Evolutionary conservation across 1,139 yeast genomes (phyloP).

Genomic region (Scheffersomyces segobiensis): DNA sequence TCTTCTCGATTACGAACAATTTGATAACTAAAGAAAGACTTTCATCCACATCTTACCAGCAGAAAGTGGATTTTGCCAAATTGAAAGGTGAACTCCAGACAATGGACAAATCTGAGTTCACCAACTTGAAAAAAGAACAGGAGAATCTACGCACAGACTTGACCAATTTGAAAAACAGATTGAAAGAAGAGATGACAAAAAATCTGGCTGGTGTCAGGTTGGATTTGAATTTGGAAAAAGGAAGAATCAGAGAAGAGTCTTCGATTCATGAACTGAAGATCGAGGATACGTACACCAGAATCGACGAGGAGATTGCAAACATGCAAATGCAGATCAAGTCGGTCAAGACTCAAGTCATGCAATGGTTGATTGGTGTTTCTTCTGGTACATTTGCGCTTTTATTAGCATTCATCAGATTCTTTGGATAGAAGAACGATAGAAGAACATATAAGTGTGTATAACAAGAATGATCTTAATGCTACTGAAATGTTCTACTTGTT

Average conservation of each 20-base stretch:
- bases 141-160: slow-evolving; percentile 82
- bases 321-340: slow-evolving; percentile 93
- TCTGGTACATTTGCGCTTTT: slow-evolving; percentile 96
- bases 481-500: not conserved
- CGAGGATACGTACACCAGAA: slow-evolving; percentile 91
- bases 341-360: slow-evolving; percentile 94
- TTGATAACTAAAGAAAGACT: slow-evolving; percentile 81
- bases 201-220: slow-evolving; percentile 87
- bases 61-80: slow-evolving; percentile 94
- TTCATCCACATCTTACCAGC: slow-evolving; percentile 86
- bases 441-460: no score
- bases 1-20: slow-evolving; percentile 70
- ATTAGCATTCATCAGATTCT: slow-evolving; percentile 82
- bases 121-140: slow-evolving; percentile 80
- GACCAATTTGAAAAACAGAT: slow-evolving; percentile 79
- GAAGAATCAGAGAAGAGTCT: slow-evolving; percentile 90
- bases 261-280: slow-evolving; percentile 90
- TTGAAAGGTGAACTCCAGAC: slow-evolving; percentile 87
- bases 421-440: slow-evolving; percentile 46
- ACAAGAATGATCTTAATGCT: no score
- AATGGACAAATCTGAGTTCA: slow-evolving; percentile 84
- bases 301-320: slow-evolving; percentile 92
- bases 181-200: slow-evolving; percentile 90
- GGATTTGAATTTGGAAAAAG: slow-evolving; percentile 90
- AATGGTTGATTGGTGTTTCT: slow-evolving; percentile 97